Base-by-base conservation (phyloP, 768 basidiomycete genomes). In the Kwoniella shandongensis region DNA sequence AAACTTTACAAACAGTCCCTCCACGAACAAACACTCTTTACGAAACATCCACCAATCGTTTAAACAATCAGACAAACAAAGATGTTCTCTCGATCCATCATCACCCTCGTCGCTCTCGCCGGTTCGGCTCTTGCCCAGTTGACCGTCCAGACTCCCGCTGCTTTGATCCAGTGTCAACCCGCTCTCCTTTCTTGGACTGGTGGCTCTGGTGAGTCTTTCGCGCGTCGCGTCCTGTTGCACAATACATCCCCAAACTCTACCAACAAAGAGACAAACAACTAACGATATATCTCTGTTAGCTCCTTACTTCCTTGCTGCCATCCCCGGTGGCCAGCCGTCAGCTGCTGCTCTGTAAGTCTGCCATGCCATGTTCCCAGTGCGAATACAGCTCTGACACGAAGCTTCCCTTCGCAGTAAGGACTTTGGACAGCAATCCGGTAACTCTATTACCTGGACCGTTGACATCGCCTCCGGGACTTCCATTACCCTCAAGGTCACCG, bases 401-500 rank as follows among this genome's bases (percentile, higher is more conserved):
- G 20, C 8, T 22, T 22, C 41, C 20, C 10, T 41, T 23, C n/a
- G 7, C 42, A 64, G 63, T 13, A 54, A 63, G 41, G 58, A 67
- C 51, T 65, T 70, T 42, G 63, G 63, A 25, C 48, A 61, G 42
- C 61, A 63, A 27, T 42, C 47, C 35, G 64, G 63, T 22, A 72
- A 36, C 36, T 47, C 59, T 11, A 45, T 62, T 35, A 72, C 70
- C 12, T 72, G 70, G 70, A 67, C 51, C 44, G 70, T 72, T 49
- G 61, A 69, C 61, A 42, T 72, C 46, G 54, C 70, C 29, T 48
- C 57, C 7, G 70, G 70, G n/a, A 81, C 80, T 1, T 70, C 63
- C 20, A 71, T 89, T 49, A 84, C 83, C 50, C 69, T 89, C 27
- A 79, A 77, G 8, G 63, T 91, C 61, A 81, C 81, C 70, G 90